These are phyloP conservation scores for Elaeis oleifera DNA, from an alignment of 202 grass and related monocot genomes.

Conservation along the genomic window DNA sequence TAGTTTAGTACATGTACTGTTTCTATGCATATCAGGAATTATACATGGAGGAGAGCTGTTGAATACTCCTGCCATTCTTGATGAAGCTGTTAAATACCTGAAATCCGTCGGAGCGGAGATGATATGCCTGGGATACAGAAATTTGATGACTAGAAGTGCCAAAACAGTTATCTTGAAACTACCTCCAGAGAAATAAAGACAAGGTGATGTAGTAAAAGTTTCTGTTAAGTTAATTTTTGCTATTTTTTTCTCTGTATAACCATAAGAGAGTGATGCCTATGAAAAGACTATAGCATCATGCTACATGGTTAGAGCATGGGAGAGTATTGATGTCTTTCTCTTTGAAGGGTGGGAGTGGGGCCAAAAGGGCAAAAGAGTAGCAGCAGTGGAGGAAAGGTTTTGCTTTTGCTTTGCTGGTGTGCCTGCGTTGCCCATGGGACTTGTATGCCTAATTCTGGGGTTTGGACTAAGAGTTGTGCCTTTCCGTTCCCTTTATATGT, in stretches of 20 bases:
- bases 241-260: not conserved
- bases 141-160: constrained; percentile 24
- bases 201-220: constrained; percentile 5
- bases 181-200: constrained; percentile 13
- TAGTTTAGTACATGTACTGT: too few species aligned
- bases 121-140: constrained; percentile 35
- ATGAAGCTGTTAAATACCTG: constrained; percentile 69
- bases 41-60: constrained; percentile 34
- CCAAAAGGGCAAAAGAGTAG: not conserved
- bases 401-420: constrained; percentile 45
- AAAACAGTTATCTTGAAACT: constrained; percentile 5
- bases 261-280: constrained; percentile 5
- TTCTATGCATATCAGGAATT: too few species aligned
- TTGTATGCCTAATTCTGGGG: constrained; percentile 27
- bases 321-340: not conserved
- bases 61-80: constrained; percentile 52
- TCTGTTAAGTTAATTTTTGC: constrained; percentile 1
- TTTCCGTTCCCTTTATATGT: constrained; percentile 6
- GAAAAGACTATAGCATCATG: constrained; percentile 3
- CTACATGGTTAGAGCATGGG: constrained; percentile 30
- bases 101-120: constrained; percentile 67
- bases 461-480: constrained; percentile 8
- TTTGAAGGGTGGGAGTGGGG: not conserved
- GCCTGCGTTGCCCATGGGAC: constrained; percentile 26
- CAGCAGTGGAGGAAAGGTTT: constrained; percentile 1